Evolutionary conservation across 2,329 filamentous ascomycete species (phyloP), one percentile per base, ranked within the genome.

Genomic region (Trichophyton equinum): DNA sequence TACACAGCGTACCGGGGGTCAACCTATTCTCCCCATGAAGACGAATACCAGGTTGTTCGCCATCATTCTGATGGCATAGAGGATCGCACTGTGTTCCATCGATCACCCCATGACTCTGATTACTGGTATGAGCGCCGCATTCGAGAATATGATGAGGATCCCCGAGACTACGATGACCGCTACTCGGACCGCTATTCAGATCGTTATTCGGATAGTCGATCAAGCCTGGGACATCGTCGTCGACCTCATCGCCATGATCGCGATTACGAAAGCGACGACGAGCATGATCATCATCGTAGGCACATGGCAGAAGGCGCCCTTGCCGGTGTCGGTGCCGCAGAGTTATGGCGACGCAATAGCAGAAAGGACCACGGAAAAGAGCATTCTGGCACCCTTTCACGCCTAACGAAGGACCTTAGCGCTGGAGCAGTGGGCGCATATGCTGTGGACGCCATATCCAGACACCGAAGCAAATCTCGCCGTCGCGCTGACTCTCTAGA

Each of bases 291-390:
- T 64, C 80, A 79, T 65, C 72, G 72, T 58, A 81, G 81, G 36
- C 81, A 85, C 67, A 71, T 86, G 51, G 83, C 82, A n/a, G 83
- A 83, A 67, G 84, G 83, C 55, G 81, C 82, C 27, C 71, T 85
- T 59, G 81, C 81, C 47, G 84, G 83, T 53, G 74, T 82, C 51
- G 84, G 81, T 63, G 83, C 82, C 46, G 82, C 82, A 42, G 82
- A 84, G 65, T 72, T 86, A 40, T 65, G 85, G 18, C 77, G 83
- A 58, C 81, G 80, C 65, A 82, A 82, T 64, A 77, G 78, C 57
- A 83, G 81, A 72, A 76, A 76, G 51, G 51, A 58, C 1, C 59
- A 57, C 66, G 83, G 82, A 30, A 78, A 82, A 57, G 77, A 80
- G 7, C 74, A 78, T 9, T 79, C 81, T 49, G 75, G 76, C 64